These are phyloP conservation scores for Rhodomyrtus tomentosa DNA, from an alignment of 345 rosid species.

Conservation along the genomic window DNA sequence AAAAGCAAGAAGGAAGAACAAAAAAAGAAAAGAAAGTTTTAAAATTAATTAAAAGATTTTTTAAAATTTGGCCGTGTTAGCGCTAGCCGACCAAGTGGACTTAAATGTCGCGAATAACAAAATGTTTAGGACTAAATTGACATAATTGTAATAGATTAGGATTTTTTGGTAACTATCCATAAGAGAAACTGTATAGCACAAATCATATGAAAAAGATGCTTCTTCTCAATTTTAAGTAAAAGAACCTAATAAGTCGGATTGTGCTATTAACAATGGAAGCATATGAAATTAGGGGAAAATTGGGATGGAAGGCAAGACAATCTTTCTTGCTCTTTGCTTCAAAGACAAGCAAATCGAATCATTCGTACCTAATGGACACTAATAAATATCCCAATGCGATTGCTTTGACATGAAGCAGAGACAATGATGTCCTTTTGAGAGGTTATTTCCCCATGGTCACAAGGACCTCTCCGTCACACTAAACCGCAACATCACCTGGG, in stretches of 20 bases:
- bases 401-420: background rate
- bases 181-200: background rate
- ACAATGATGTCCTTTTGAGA: background rate
- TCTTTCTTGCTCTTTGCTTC: background rate
- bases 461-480: background rate
- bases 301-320: background rate
- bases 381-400: background rate
- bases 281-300: background rate
- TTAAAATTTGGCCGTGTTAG: no score
- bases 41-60: no score
- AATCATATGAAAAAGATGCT: background rate
- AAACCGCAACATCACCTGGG: background rate
- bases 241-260: background rate
- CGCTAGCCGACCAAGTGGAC: no score
- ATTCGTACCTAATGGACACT: background rate
- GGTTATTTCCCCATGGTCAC: background rate
- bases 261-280: background rate
- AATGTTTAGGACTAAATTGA: no score
- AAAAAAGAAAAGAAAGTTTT: no score
- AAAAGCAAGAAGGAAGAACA: no score
- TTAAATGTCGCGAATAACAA: no score
- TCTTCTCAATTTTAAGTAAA: background rate
- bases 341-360: background rate
- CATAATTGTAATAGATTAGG: no score
- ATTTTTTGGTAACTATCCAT: no score